phyloP scores from a whole-genome alignment of 176 grass and related monocot genomes.

The Leersia perrieri region DNA sequence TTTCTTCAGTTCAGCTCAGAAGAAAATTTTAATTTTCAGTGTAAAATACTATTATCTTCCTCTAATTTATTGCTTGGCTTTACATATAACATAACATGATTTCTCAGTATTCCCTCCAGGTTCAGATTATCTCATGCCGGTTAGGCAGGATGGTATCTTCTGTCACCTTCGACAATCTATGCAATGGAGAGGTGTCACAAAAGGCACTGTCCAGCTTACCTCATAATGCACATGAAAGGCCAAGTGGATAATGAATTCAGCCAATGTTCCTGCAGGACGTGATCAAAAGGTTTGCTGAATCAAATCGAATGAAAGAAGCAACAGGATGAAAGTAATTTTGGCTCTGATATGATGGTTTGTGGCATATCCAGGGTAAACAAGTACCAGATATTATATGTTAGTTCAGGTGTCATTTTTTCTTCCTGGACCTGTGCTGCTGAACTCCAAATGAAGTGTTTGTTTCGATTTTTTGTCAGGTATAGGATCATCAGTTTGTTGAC shows the following conservation, averaged over 20 bases:
- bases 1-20: slow-evolving; percentile 3
- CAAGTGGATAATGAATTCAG: neutral
- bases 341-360: neutral
- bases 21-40: slow-evolving; percentile 20
- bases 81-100: slow-evolving; percentile 31
- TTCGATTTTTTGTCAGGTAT: neutral
- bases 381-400: neutral
- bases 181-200: neutral
- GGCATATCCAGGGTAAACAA: neutral
- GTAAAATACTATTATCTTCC: slow-evolving; percentile 26
- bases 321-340: slow-evolving; percentile 16
- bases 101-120: slow-evolving; percentile 27
- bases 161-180: slow-evolving; percentile 22
- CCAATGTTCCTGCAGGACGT: neutral
- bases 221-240: slow-evolving; percentile 21
- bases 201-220: slow-evolving; percentile 31
- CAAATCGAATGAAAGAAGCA: neutral
- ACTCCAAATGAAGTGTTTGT: neutral
- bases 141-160: slow-evolving; percentile 13
- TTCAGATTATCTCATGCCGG: slow-evolving; percentile 18
- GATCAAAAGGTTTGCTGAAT: neutral
- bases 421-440: neutral
- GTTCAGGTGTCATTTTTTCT: slow-evolving; percentile 16
- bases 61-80: slow-evolving; percentile 18
- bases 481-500: neutral